Conservation (phyloP, 305 asterid species). For the Euphrasia arctica region DNA sequence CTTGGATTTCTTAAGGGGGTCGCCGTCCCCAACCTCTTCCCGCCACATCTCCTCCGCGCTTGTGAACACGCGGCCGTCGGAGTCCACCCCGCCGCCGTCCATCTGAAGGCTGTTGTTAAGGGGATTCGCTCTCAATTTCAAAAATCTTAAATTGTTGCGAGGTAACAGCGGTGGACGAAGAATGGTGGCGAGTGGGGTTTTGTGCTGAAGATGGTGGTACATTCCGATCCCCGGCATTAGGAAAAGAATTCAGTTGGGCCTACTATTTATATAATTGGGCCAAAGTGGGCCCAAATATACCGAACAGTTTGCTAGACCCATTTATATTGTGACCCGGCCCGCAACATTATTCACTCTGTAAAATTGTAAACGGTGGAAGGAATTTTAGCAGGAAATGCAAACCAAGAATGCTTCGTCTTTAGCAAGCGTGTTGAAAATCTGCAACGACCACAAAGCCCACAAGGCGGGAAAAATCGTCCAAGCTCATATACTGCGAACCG, state of each 20-base stretch:
- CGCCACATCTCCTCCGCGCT: conserved; percentile 96
- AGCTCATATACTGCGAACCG: conserved; percentile 52
- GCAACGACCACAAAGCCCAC: conserved; percentile 49
- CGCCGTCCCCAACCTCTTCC: conserved; percentile 77
- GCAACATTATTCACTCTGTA: no score
- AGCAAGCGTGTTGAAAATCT: conserved; percentile 48
- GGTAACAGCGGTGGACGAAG: neutral
- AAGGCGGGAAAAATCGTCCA: conserved; percentile 59
- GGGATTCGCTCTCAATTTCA: conserved; percentile 19
- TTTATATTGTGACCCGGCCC: no score
- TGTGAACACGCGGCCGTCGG: conserved; percentile 74
- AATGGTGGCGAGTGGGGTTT: conserved; percentile 19
- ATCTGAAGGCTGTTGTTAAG: conserved; percentile 33
- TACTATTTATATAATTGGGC: neutral
- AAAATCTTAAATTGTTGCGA: neutral
- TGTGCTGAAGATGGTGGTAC: conserved; percentile 33
- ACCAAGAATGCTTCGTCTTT: conserved; percentile 33
- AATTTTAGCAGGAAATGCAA: conserved; percentile 37
- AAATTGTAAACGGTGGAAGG: neutral
- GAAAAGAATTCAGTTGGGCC: neutral
- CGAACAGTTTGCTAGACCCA: no score
- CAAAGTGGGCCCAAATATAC: neutral
- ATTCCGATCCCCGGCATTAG: conserved; percentile 11
- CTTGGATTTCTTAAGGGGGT: conserved; percentile 65
- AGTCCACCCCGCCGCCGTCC: conserved; percentile 67